Percentiles rank a stretch among this genome's conserved stretches.
Conservation (phyloP, 352 stramenopile genomes). For the Thraustochytrium sp. region DNA sequence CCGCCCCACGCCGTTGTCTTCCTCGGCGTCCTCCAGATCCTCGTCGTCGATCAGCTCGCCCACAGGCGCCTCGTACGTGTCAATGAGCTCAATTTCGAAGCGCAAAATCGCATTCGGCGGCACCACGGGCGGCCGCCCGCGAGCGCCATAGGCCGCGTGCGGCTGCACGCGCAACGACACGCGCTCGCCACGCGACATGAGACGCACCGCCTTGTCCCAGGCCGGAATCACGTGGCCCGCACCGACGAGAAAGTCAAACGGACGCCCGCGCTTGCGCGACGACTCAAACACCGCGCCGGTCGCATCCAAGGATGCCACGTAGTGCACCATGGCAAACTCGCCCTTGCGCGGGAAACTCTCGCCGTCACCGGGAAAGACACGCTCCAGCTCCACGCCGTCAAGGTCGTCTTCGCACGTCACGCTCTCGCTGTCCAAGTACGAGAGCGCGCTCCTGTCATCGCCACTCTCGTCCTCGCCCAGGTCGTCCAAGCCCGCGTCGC, state of each 20-base stretch:
- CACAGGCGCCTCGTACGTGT: conserved; percentile 19
- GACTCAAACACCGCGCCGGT: conserved; percentile 44
- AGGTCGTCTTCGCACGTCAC: conserved; percentile 30
- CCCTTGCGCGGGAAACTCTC: conserved; percentile 30
- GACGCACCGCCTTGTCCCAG: conserved; percentile 42
- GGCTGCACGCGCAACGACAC: conserved; percentile 34
- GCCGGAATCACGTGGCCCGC: conserved; percentile 47
- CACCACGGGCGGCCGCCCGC: conserved; percentile 42
- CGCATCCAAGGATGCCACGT: conserved; percentile 39
- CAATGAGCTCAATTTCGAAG: conserved; percentile 49
- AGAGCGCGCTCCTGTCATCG: not conserved
- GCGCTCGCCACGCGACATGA: conserved; percentile 42
- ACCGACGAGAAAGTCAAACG: conserved; percentile 47
- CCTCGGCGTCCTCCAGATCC: not conserved
- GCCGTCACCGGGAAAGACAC: conserved; percentile 45
- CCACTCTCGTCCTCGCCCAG: not conserved
- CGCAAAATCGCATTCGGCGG: conserved; percentile 38
- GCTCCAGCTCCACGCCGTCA: conserved; percentile 13
- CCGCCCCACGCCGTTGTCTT: not conserved
- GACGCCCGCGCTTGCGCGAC: conserved; percentile 34
- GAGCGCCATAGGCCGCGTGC: conserved; percentile 36
- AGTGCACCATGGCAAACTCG: conserved; percentile 47
- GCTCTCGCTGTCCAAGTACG: not conserved
- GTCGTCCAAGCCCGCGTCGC: not conserved
- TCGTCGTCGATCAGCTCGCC: conserved; percentile 27